Evolutionary conservation across 257 asterid species (phyloP).

Genomic region (Craterostigma plantagineum): DNA sequence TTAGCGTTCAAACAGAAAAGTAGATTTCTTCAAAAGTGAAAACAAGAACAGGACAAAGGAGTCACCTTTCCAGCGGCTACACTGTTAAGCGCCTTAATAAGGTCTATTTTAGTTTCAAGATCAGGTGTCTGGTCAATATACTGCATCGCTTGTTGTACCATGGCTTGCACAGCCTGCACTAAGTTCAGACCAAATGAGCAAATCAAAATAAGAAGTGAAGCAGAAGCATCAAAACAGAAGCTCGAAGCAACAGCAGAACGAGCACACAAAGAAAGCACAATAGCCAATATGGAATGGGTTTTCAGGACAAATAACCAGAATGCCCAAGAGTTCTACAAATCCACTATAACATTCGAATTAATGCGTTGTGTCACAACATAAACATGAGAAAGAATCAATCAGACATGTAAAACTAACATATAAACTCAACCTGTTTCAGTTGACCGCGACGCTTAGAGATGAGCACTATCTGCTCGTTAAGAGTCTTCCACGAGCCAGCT

Average conservation of each 20-base stretch:
- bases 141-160: slow-evolving; percentile 92
- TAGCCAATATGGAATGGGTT: too few species aligned
- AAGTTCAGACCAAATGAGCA: slow-evolving; percentile 3
- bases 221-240: too few species aligned
- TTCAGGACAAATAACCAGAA: too few species aligned
- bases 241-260: too few species aligned
- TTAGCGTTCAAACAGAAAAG: not conserved
- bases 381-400: not conserved
- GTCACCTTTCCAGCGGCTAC: slow-evolving; percentile 94
- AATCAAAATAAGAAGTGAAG: too few species aligned
- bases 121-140: slow-evolving; percentile 95
- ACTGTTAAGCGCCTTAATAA: slow-evolving; percentile 73
- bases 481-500: slow-evolving; percentile 75
- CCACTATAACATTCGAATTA: too few species aligned
- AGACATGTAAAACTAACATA: slow-evolving; percentile 1
- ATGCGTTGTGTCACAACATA: too few species aligned
- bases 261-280: too few species aligned
- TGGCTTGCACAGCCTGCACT: slow-evolving; percentile 85
- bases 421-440: slow-evolving; percentile 54
- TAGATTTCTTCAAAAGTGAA: not conserved
- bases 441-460: slow-evolving; percentile 94
- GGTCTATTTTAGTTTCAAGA: slow-evolving; percentile 71
- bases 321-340: too few species aligned
- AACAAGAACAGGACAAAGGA: slow-evolving; percentile 4
- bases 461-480: slow-evolving; percentile 77